phyloP scores from a whole-genome alignment of 331 rosid genomes.

The Pyrus hybrid region DNA sequence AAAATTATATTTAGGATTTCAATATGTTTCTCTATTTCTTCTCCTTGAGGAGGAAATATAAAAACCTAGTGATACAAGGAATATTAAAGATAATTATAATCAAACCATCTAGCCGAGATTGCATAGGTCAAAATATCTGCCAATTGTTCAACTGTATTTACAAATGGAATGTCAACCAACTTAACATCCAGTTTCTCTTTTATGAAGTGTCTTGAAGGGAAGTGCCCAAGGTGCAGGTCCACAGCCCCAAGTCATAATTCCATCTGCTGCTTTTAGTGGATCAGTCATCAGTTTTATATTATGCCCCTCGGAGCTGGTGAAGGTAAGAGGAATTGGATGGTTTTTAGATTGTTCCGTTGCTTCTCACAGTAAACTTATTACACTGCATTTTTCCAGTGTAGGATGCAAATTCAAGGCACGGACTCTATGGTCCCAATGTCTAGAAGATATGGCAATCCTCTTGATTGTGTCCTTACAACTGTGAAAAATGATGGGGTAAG shows the following conservation, averaged over 20 bases:
- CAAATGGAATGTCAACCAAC: too few relatives aligned
- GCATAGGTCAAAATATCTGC: too few relatives aligned
- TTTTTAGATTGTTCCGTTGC: conserved; percentile 9
- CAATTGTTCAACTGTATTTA: too few relatives aligned
- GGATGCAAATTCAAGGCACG: conserved; percentile 96
- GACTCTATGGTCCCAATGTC: conserved; percentile 62
- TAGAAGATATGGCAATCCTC: conserved; percentile 63
- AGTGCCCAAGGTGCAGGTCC: conserved; percentile 54
- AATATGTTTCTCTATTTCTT: too few relatives aligned
- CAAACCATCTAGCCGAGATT: too few relatives aligned
- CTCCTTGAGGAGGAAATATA: too few relatives aligned
- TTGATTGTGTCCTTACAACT: conserved; percentile 61
- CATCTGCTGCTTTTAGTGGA: conserved; percentile 82
- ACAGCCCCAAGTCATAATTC: conserved; percentile 58
- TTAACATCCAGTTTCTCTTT: too few relatives aligned
- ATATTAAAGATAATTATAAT: too few relatives aligned
- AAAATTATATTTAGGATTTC: too few relatives aligned
- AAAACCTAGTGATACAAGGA: too few relatives aligned
- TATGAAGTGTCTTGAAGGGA: conserved; percentile 38
- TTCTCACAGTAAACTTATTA: conserved; percentile 22
- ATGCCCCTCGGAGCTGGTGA: conserved; percentile 84
- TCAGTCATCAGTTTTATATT: conserved; percentile 79
- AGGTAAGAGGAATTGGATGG: conserved; percentile 45
- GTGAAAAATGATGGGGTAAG: conserved; percentile 76
- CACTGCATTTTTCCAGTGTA: conserved; percentile 68